A percentile compares a stretch with the other conserved stretches of the same genome.
These are phyloP conservation scores for Colletotrichum trifolii DNA, from an alignment of 2,329 filamentous ascomycete genomes.

Conservation along the genomic window DNA sequence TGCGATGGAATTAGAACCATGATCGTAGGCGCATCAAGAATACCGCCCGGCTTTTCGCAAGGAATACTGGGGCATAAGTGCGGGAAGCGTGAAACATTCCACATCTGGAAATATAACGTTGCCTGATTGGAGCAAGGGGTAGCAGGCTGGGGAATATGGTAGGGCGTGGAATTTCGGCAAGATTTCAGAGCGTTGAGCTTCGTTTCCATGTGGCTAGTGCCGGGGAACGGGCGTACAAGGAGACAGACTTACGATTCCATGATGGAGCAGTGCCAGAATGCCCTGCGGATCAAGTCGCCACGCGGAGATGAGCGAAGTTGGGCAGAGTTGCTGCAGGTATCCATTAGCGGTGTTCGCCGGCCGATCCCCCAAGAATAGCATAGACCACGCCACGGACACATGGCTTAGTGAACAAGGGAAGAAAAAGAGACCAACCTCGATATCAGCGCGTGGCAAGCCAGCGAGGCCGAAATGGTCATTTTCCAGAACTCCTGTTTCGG, in stretches of 20 bases:
- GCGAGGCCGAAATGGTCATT: slow-evolving; percentile 64
- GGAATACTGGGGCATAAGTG: too few species aligned
- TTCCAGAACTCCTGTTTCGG: slow-evolving; percentile 67
- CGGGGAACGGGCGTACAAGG: not conserved
- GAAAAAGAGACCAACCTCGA: slow-evolving; percentile 54
- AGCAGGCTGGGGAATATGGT: not conserved
- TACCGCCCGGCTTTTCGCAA: too few species aligned
- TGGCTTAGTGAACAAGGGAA: too few species aligned
- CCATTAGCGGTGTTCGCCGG: not conserved
- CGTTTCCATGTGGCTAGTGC: too few species aligned
- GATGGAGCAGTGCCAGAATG: slow-evolving; percentile 68
- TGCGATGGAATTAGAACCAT: slow-evolving; percentile 40
- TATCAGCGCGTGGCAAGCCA: slow-evolving; percentile 67
- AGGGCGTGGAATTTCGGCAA: not conserved
- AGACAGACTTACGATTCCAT: slow-evolving; percentile 58
- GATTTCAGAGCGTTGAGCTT: too few species aligned
- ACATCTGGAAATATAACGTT: too few species aligned
- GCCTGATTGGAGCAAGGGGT: not conserved
- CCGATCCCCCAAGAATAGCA: too few species aligned
- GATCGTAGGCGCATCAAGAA: too few species aligned
- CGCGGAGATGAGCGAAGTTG: slow-evolving; percentile 58
- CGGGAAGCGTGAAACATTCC: too few species aligned
- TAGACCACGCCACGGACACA: too few species aligned
- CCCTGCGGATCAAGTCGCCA: slow-evolving; percentile 63
- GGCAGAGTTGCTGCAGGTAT: slow-evolving; percentile 49